Base-by-base conservation (phyloP, 2,329 filamentous ascomycete genomes). In the Mycogone perniciosa region DNA sequence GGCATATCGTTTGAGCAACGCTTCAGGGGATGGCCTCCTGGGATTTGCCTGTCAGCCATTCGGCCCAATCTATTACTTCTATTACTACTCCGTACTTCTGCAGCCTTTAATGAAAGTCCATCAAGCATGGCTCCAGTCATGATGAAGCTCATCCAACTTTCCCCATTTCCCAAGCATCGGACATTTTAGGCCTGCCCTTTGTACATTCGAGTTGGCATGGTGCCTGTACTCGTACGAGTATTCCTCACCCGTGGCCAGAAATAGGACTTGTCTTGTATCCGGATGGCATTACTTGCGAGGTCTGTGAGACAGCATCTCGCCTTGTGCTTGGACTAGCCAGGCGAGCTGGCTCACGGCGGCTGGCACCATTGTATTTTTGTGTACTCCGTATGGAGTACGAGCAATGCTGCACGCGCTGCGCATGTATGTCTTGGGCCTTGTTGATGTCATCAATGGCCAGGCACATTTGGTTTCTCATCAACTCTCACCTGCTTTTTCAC, bases 231-330 rank as follows among this genome's bases (percentile, higher is more conserved):
- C n/a, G n/a, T n/a, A n/a, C n/a, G n/a, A n/a, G n/a, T n/a, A 20
- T 20, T 20, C 20, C 20, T 20, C 20, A 20, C 35, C 20, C 29
- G 7, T n/a, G 4, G 31, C 31, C 27, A 9, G 10, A 30, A 44
- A 11, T 30, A 40, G 40, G 40, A 39, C 43, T 35, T 40, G 45
- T 46, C 33, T 48, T 13, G 13, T 35, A 31, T 43, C 13, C 13
- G 48, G 44, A 46, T 44, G 51, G 31, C 41, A 31, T 53, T 38
- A 35, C 43, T 35, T 37, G 44, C 45, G 38, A 51, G 44, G 46
- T 51, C 51, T 51, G 51, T 51, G 48, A 51, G 48, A 51, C 51
- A 44, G 37, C 46, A 44, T 42, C 44, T 50, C 48, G 51, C 51
- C 39, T 53, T 43, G 39, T 41, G 34, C 41, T 40, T 47, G 48